Percentiles rank a stretch among this genome's conserved stretches.
These are phyloP conservation scores for Begonia fuchsioides DNA, from an alignment of 306 rosid genomes.

Conservation along the genomic window DNA sequence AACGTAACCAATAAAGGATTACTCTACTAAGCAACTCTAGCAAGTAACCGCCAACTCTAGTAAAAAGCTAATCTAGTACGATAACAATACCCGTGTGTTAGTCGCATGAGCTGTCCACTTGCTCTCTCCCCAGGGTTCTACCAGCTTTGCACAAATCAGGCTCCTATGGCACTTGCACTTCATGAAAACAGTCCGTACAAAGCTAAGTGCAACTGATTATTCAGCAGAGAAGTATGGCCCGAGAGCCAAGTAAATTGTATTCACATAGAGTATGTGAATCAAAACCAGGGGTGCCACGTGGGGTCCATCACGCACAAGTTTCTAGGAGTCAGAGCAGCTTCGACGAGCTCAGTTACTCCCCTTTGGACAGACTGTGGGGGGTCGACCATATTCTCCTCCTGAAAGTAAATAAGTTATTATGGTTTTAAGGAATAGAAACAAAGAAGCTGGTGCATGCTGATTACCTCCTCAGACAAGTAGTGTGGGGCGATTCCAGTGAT, in stretches of 20 bases:
- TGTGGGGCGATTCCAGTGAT: slow-evolving; percentile 78
- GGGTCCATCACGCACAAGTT: slow-evolving; percentile 99
- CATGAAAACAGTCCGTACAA: no score
- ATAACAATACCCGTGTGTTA: no score
- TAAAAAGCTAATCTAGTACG: no score
- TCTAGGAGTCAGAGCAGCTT: slow-evolving; percentile 87
- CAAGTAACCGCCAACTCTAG: no score
- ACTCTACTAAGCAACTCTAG: no score
- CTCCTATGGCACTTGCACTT: no score
- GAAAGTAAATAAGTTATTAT: slow-evolving; percentile 3
- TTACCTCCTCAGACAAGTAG: slow-evolving; percentile 82
- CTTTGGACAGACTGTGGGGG: slow-evolving; percentile 86
- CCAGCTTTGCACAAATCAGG: no score
- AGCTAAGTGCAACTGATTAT: no score
- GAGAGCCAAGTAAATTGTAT: background rate
- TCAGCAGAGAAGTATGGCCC: no score
- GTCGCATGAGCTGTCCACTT: no score
- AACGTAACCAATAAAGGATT: no score
- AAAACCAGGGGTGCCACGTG: slow-evolving; percentile 99
- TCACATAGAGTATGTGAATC: background rate
- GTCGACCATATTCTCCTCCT: slow-evolving; percentile 91
- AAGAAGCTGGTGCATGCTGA: background rate
- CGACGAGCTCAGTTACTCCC: slow-evolving; percentile 88
- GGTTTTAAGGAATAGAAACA: background rate
- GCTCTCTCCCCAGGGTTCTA: no score